Evolutionary conservation across 1,284 basidiomycete genomes (phyloP).

Genomic region (Malassezia japonica): DNA sequence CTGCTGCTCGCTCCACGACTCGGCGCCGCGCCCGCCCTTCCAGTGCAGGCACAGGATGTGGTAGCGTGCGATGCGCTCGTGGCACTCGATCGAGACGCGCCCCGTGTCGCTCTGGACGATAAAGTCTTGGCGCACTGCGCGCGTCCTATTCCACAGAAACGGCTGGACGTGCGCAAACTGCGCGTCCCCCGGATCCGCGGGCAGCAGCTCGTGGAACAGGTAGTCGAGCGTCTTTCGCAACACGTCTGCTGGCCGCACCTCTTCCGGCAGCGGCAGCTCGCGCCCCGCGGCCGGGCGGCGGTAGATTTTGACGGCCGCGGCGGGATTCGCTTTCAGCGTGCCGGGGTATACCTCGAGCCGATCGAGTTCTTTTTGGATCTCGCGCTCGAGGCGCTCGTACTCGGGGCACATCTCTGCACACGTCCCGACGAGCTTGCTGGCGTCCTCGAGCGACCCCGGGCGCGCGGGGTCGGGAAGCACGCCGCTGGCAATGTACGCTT

Average conservation of each 20-base stretch:
- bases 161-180: constrained; percentile 64
- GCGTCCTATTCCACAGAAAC: constrained; percentile 85
- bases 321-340: constrained; percentile 65
- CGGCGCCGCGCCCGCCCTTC: constrained; percentile 49
- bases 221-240: constrained; percentile 81
- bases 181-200: constrained; percentile 50
- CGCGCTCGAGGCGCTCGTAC: constrained; percentile 80
- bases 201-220: constrained; percentile 72
- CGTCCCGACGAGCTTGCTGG: constrained; percentile 79
- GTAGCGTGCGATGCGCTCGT: constrained; percentile 85
- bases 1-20: constrained; percentile 61
- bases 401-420: constrained; percentile 89
- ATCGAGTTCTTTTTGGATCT: constrained; percentile 78
- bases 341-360: constrained; percentile 61
- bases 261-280: constrained; percentile 72
- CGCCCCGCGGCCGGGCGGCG: constrained; percentile 82
- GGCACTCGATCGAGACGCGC: constrained; percentile 69
- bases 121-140: constrained; percentile 84
- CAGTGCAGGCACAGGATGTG: constrained; percentile 80
- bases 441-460: constrained; percentile 70
- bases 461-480: constrained; percentile 75
- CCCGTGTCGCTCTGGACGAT: constrained; percentile 81
- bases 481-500: constrained; percentile 68
- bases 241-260: constrained; percentile 75
- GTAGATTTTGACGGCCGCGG: constrained; percentile 83